A percentile compares a stretch with the other conserved stretches of the same genome.
Evolutionary conservation across 257 asterid species (phyloP).

Genomic region (Euphrasia confusa): DNA sequence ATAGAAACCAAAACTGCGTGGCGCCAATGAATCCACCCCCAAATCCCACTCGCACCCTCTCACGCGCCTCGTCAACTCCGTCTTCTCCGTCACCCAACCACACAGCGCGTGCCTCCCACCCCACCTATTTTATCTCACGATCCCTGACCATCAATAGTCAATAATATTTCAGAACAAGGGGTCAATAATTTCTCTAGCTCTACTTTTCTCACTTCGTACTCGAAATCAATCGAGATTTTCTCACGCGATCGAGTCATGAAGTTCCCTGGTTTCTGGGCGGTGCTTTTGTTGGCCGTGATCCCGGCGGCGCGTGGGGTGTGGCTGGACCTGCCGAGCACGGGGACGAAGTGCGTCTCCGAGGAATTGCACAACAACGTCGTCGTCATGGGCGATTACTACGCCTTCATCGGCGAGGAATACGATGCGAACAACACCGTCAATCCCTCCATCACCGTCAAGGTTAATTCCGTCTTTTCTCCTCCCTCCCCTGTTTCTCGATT

Average conservation of each 20-base stretch:
- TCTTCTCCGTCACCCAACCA: background rate
- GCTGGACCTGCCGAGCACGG: conserved; percentile 65
- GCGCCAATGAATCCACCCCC: conserved; percentile 27
- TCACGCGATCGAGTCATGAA: conserved; percentile 20
- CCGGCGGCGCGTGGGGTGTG: conserved; percentile 62
- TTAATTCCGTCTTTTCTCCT: conserved; percentile 19
- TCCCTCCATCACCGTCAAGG: conserved; percentile 72
- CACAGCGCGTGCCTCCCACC: conserved; percentile 23
- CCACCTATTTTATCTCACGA: conserved; percentile 3
- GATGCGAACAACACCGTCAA: conserved; percentile 31
- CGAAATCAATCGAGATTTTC: background rate
- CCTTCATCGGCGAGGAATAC: conserved; percentile 50
- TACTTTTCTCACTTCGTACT: background rate
- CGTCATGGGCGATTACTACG: conserved; percentile 66
- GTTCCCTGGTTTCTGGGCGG: conserved; percentile 29
- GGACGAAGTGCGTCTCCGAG: conserved; percentile 77
- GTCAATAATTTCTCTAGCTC: background rate
- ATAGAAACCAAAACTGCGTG: conserved; percentile 29
- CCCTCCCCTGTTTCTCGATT: conserved; percentile 2
- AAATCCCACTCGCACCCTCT: conserved; percentile 23
- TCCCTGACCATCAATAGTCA: conserved; percentile 15
- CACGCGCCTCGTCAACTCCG: conserved; percentile 22
- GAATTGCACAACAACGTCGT: conserved; percentile 65
- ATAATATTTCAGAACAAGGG: background rate
- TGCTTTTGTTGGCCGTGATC: conserved; percentile 26